Evolutionary conservation across 2,329 filamentous ascomycete species (phyloP).

Genomic region (Orbilia oligospora): DNA sequence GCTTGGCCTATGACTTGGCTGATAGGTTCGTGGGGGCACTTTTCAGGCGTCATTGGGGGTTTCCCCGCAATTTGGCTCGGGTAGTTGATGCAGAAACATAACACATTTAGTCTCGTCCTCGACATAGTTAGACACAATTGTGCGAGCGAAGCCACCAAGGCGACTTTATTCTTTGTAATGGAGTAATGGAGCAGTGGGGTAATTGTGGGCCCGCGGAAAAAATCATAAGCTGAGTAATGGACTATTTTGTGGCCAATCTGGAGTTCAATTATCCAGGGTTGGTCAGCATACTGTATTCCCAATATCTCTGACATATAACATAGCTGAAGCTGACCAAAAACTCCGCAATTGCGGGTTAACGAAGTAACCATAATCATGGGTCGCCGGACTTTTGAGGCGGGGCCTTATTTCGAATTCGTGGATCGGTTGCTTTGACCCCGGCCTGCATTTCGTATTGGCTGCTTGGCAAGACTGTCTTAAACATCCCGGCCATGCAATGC

Average conservation of each 20-base stretch:
- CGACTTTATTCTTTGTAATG: too few species aligned
- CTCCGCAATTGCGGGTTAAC: background rate
- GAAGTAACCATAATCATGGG: background rate
- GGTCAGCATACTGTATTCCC: constrained; percentile 1
- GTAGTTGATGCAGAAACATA: background rate
- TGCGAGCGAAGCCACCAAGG: too few species aligned
- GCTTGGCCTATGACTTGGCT: constrained; percentile 14
- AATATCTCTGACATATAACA: background rate
- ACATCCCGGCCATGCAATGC: background rate
- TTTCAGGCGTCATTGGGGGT: background rate
- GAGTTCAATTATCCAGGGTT: background rate
- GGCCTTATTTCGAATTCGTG: background rate
- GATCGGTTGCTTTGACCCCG: constrained; percentile 1
- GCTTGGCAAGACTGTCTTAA: constrained; percentile 4
- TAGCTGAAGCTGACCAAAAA: background rate
- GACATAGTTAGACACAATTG: too few species aligned
- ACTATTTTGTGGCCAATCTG: background rate
- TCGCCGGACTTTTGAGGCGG: constrained; percentile 19
- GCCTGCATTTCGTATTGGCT: constrained; percentile 8
- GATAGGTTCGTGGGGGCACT: background rate
- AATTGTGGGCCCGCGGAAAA: constrained; percentile 1
- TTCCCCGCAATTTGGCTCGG: background rate
- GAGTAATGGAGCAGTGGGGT: background rate
- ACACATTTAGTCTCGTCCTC: too few species aligned
- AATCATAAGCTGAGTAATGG: background rate